phyloP scores from a whole-genome alignment of 306 rosid genomes.

The Trichosanthes truncata region DNA sequence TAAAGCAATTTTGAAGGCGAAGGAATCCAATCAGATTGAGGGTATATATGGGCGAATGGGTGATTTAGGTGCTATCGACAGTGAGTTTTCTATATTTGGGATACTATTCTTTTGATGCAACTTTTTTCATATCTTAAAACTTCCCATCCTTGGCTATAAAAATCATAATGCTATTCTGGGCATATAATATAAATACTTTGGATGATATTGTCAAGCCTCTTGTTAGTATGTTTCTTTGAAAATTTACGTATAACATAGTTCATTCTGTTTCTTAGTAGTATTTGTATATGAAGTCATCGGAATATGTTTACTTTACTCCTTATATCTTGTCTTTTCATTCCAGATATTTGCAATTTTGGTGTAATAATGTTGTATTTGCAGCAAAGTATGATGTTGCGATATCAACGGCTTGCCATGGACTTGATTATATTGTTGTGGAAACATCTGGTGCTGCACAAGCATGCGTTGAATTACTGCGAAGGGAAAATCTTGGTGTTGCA shows the following conservation, averaged over 20 bases:
- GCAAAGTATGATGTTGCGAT: slow-evolving; percentile 85
- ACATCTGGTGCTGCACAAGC: slow-evolving; percentile 86
- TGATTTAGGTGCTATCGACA: slow-evolving; percentile 93
- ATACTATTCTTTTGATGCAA: neutral
- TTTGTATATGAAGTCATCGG: neutral
- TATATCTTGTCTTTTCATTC: neutral
- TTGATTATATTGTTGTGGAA: slow-evolving; percentile 95
- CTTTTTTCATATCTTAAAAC: neutral
- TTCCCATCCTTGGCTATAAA: neutral
- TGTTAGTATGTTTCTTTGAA: neutral
- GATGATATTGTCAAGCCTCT: neutral
- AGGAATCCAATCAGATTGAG: slow-evolving; percentile 56
- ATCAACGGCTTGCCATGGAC: slow-evolving; percentile 88
- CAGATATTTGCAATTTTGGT: slow-evolving; percentile 8
- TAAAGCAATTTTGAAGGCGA: slow-evolving; percentile 72
- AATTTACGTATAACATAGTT: neutral
- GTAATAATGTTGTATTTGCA: slow-evolving; percentile 30
- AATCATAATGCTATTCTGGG: neutral
- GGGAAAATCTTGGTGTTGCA: slow-evolving; percentile 82
- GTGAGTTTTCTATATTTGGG: slow-evolving; percentile 29
- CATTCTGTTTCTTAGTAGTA: neutral
- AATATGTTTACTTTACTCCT: neutral
- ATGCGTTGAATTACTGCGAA: slow-evolving; percentile 81
- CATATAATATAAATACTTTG: neutral
- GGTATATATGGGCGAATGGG: slow-evolving; percentile 99